phyloP scores from a whole-genome alignment of 106 monocot genomes.

The Allium fistulosum region DNA sequence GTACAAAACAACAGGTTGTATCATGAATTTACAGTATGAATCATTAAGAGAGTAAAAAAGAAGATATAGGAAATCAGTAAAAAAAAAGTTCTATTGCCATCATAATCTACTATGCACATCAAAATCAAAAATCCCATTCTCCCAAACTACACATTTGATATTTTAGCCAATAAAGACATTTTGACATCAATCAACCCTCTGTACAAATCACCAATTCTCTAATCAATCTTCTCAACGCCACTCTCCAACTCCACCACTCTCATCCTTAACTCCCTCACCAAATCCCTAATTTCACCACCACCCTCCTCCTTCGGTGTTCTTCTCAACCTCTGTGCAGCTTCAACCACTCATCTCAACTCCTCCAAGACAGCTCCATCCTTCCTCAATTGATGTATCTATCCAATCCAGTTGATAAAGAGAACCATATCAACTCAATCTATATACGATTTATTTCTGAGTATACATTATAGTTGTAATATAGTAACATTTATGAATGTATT shows the following conservation, averaged over 20 bases:
- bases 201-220: conserved; percentile 34
- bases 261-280: background rate
- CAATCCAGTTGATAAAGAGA: too few relatives aligned
- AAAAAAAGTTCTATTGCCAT: too few relatives aligned
- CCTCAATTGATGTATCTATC: background rate
- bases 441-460: too few relatives aligned
- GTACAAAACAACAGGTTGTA: too few relatives aligned
- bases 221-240: conserved; percentile 13
- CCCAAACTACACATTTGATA: conserved; percentile 6
- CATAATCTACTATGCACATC: too few relatives aligned
- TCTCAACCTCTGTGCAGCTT: conserved; percentile 15
- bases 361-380: conserved; percentile 13
- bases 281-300: background rate
- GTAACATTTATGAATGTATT: too few relatives aligned
- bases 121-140: too few relatives aligned
- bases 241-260: conserved; percentile 15
- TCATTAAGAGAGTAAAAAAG: too few relatives aligned
- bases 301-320: background rate
- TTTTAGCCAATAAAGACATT: conserved; percentile 19
- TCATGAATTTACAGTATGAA: too few relatives aligned
- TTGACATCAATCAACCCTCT: conserved; percentile 23
- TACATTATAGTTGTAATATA: too few relatives aligned
- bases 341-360: conserved; percentile 20
- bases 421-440: too few relatives aligned
- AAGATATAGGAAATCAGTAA: too few relatives aligned